Base-by-base conservation (phyloP, 2,329 filamentous ascomycete species). In the Cordyceps javanica region DNA sequence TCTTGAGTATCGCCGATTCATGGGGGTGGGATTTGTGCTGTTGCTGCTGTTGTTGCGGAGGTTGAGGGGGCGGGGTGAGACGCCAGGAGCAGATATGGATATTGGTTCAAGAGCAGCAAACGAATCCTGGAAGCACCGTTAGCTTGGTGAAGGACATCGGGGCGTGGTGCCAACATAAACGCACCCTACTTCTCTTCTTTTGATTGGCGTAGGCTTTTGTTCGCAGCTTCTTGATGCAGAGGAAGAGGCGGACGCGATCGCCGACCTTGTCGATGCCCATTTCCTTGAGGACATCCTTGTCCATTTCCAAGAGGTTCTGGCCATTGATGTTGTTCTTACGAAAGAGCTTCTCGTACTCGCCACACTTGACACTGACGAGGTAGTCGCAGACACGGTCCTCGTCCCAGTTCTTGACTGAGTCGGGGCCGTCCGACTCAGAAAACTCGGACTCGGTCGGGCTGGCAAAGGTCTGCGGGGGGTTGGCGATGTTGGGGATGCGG, bases 251-350 rank as follows among this genome's bases (percentile, higher is more conserved):
- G 36, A 99, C 93, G 55, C 94, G 87, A 72, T 99, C 94, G 62
- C 94, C 94, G 63, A 99, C 90, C 74, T 97, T 99, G 65, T 96
- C 95, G 65, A 99, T 93, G 44, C 94, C 94, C 85, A 99, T 96
- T 72, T 99, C 94, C 73, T 96, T 95, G 62, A 99, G 80, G 41
- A 96, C 91, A 57, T 91, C 88, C 77, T 96, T 95, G 73, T 99
- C 94, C 80, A 97, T 93, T 74, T 99, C 94, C 65, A 99, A 81
- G 45, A 99, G 79, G 69, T 96, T 97, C 75, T 97, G 91, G 67
- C 94, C 94, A 69, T 94, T 99, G 77, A 99, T 97, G 72, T 97
- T 90, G 72, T 99, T 96, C 69, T 86, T 86, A 74, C 89, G 75
- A 73, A 97, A 97, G 26, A 96, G 74, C 67, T 89, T 86, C 70